Base-by-base conservation (phyloP, 805 yeast species). In the Candida boleticola region DNA sequence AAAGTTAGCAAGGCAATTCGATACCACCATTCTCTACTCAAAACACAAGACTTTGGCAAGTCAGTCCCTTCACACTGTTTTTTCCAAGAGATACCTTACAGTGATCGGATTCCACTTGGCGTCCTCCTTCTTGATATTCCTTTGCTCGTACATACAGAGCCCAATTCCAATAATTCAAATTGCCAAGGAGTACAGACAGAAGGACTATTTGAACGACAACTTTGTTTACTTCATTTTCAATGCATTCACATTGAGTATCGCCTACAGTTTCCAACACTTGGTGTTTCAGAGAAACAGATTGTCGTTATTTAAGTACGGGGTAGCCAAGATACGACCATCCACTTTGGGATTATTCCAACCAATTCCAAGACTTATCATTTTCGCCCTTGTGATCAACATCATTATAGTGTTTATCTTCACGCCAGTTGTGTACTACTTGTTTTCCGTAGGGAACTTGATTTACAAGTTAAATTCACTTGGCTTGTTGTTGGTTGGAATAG, bases 231-330 rank as follows among this genome's bases (percentile, higher is more conserved):
- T 61, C 49, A 76, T 79, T 75, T 77, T 68, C 51, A 69, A 64
- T 34, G 63, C 75, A 20, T 9, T 63, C 1, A 56, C 67, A 20
- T 52, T 72, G 5, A 75, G 80, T 0, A 25, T 68, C 0, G 27
- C 69, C 5, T 85, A 83, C 56, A 52, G 81, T 5, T 38, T 68
- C 1, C 80, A 76, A 45, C 83, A 76, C 53, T 50, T 76, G 11
- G 50, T 76, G 0, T 71, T 77, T 43, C 84, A 82, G 54, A 65
- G 79, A 46, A 81, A 80, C 57, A 70, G 77, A 44, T 61, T 85
- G 31, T 55, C 61, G 1, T 76, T 83, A 57, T 53, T 60, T 36
- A 67, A 66, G 43, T 76, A 77, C 6, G 74, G 74, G 5, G 60
- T 66, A 10, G 61, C 60, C 36, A 62, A 73, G 42, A 49, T 55